Conservation (phyloP, 768 basidiomycete genomes). For the Rhodocollybia butyracea region DNA sequence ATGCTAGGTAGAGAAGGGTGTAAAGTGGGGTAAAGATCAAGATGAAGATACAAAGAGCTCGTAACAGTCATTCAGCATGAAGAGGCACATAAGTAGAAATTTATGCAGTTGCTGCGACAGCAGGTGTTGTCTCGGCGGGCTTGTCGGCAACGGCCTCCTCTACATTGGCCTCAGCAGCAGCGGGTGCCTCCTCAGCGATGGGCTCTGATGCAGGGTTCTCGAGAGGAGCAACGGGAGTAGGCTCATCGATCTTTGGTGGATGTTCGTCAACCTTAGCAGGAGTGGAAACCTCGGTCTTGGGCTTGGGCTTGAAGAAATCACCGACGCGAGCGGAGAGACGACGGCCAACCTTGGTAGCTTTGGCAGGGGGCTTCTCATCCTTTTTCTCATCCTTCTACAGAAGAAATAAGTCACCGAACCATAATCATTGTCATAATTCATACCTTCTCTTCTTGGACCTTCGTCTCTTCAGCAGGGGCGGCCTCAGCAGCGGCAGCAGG, state of each 20-base stretch:
- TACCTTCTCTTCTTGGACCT: conserved; percentile 71
- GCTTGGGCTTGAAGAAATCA: conserved; percentile 78
- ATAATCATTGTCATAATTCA: neutral
- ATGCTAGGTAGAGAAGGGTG: conserved; percentile 36
- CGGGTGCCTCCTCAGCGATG: conserved; percentile 28
- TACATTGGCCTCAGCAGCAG: conserved; percentile 25
- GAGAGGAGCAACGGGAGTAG: conserved; percentile 76
- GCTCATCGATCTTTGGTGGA: conserved; percentile 86
- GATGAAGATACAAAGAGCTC: conserved; percentile 30
- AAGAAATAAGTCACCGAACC: neutral
- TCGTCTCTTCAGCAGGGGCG: conserved; percentile 38
- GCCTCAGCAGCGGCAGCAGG: conserved; percentile 41
- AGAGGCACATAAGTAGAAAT: conserved; percentile 21
- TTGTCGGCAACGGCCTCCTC: conserved; percentile 24
- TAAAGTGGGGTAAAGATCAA: conserved; percentile 32
- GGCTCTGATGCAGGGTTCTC: conserved; percentile 69
- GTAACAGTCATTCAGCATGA: conserved; percentile 46
- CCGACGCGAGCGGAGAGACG: conserved; percentile 82
- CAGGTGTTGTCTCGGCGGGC: conserved; percentile 48
- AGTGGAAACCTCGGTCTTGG: conserved; percentile 58
- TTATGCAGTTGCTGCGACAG: conserved; percentile 82
- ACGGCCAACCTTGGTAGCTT: conserved; percentile 64
- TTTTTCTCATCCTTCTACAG: conserved; percentile 45
- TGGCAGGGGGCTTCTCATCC: conserved; percentile 43
- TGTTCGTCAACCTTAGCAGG: conserved; percentile 87